Evolutionary conservation across 148 eudicot species (phyloP), one percentile per base, ranked within the genome.

Genomic region (Fagopyrum tataricum): DNA sequence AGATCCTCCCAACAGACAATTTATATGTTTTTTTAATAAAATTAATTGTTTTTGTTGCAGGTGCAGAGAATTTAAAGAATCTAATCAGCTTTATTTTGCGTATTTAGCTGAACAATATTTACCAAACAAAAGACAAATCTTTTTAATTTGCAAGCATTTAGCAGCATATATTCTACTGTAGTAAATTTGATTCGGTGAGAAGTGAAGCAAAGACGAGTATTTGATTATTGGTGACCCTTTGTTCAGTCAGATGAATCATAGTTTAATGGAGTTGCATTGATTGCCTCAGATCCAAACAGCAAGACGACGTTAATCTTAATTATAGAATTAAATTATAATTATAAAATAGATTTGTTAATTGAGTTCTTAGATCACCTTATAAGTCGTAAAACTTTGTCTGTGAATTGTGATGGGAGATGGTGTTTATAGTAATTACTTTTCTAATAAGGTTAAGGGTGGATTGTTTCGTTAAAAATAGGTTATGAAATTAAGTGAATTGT

Each of bases 271-370:
- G 44, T 18, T 64, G 44, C 44, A 64, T 64, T 64, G 43, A 64
- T 64, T 64, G 69, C 44, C 69, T 37, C 44, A 7, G 69, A 64
- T 64, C 69, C 69, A 64, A 64, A 31, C 42, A 64, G 44, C 69
- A 64, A 39, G 20, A 64, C 44, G 44, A 64, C 69, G 15, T 64
- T 64, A 37, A 31, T 64, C 44, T 64, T 64, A 64, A 64, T 13
- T 64, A 39, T 64, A 12, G 18, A 6, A 37, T 64, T 64, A 64
- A n/a, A 10, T 64, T 14, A 14, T 23, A 59, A 23, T 59, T 21
- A 21, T 20, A 23, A 58, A 8, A 58, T 53, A 18, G 24, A n/a
- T 31, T 31, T 31, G 37, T 4, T 18, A 55, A 1, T 55, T 55
- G 18, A 55, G 26, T 55, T 21, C 7, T 55, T 3, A 55, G 61